Conservation (phyloP, 495 filamentous ascomycete species). For the Rhypophila decipiens region DNA sequence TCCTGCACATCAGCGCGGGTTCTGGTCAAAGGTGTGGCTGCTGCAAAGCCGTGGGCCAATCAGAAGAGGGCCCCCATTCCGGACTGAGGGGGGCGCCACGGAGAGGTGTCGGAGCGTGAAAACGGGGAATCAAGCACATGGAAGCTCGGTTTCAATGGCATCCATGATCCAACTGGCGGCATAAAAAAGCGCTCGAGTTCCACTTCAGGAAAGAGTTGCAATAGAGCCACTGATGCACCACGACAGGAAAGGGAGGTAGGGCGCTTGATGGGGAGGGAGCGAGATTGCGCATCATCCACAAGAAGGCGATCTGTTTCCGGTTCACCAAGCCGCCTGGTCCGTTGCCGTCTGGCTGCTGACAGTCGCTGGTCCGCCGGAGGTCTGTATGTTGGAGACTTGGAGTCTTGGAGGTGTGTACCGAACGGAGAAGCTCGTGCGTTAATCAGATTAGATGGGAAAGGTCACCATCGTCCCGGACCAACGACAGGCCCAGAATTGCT, state of each 20-base stretch:
- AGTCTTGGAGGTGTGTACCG: too few species aligned
- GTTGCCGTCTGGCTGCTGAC: too few species aligned
- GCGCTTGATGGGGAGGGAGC: neutral
- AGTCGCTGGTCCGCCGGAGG: too few species aligned
- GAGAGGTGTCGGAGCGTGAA: neutral
- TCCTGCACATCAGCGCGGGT: conserved; percentile 8
- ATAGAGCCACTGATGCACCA: conserved; percentile 2
- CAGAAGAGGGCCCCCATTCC: conserved; percentile 7
- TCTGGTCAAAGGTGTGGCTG: conserved; percentile 12
- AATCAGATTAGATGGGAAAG: too few species aligned
- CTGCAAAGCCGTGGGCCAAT: conserved; percentile 9
- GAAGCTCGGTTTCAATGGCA: too few species aligned
- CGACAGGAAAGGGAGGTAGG: conserved; percentile 6
- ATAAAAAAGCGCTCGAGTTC: conserved; percentile 4
- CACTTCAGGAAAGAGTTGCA: conserved; percentile 12
- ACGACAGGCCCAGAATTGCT: too few species aligned
- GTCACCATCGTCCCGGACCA: too few species aligned
- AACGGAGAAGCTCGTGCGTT: too few species aligned
- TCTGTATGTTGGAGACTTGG: too few species aligned
- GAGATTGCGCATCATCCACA: neutral
- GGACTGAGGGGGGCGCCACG: conserved; percentile 1
- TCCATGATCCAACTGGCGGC: neutral
- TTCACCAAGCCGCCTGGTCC: neutral
- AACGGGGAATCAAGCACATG: conserved; percentile 3
- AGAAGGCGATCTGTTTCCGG: neutral